Evolutionary conservation across 164 flowering plant species (phyloP).

Genomic region (Taxillus chinensis): DNA sequence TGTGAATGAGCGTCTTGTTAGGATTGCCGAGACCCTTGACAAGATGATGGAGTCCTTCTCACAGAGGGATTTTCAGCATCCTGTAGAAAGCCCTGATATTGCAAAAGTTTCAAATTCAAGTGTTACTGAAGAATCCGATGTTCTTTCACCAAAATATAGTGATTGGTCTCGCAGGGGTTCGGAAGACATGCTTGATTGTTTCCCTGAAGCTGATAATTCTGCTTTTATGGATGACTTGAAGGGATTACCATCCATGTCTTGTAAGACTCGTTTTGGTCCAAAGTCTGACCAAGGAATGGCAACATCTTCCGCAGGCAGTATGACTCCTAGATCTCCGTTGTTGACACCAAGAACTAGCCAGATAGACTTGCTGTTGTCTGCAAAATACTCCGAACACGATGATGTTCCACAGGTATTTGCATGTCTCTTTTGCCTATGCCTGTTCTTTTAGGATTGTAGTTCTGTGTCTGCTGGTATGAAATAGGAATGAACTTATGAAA

Average conservation of each 20-base stretch:
- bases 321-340: constrained; percentile 96
- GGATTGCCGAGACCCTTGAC: constrained; percentile 86
- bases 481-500: background rate
- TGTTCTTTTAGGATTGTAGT: too few species aligned
- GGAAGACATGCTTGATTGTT: constrained; percentile 93
- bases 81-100: constrained; percentile 71
- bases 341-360: constrained; percentile 79
- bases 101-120: constrained; percentile 85
- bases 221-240: constrained; percentile 72
- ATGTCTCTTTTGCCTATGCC: background rate
- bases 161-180: constrained; percentile 97
- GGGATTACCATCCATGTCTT: constrained; percentile 81
- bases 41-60: constrained; percentile 72
- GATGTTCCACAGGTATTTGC: constrained; percentile 77
- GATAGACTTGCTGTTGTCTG: constrained; percentile 77
- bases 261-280: constrained; percentile 92
- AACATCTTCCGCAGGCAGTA: constrained; percentile 94
- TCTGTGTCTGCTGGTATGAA: too few species aligned
- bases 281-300: constrained; percentile 99
- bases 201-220: constrained; percentile 70
- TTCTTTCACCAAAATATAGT: constrained; percentile 77
- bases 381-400: constrained; percentile 75
- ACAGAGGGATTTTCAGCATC: constrained; percentile 61
- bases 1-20: constrained; percentile 80
- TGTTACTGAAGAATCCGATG: constrained; percentile 86